Percentiles rank a stretch among this genome's conserved stretches.
These are phyloP conservation scores for Hippophae rhamnoides DNA, from an alignment of 306 rosid genomes.

Conservation along the genomic window DNA sequence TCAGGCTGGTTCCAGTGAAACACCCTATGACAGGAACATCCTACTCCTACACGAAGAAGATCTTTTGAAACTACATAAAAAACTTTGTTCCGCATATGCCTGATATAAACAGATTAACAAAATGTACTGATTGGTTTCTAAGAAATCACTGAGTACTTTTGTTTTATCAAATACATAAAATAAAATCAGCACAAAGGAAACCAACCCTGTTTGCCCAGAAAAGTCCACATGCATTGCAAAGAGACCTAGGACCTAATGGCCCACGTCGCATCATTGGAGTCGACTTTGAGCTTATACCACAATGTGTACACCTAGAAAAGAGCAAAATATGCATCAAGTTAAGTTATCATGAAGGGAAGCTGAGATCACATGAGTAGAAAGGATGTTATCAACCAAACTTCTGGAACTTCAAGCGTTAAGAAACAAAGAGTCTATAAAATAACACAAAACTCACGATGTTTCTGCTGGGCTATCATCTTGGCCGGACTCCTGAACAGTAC, in stretches of 20 bases:
- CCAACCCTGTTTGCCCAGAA: constrained; percentile 55
- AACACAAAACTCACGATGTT: constrained; percentile 29
- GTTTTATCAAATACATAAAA: too few relatives aligned
- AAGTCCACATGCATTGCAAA: constrained; percentile 52
- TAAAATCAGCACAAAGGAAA: background rate
- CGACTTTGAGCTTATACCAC: constrained; percentile 44
- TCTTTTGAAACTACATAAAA: too few relatives aligned
- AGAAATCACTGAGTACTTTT: too few relatives aligned
- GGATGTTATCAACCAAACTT: background rate
- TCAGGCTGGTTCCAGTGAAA: too few relatives aligned
- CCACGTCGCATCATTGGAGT: constrained; percentile 62
- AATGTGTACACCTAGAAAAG: constrained; percentile 36
- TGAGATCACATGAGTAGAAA: constrained; percentile 6
- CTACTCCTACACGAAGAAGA: too few relatives aligned
- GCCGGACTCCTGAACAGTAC: constrained; percentile 28
- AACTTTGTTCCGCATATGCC: too few relatives aligned
- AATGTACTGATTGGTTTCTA: too few relatives aligned
- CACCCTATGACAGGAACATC: too few relatives aligned
- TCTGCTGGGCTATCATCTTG: constrained; percentile 44
- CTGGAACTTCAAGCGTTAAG: constrained; percentile 4
- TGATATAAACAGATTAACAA: too few relatives aligned
- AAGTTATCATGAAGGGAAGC: background rate
- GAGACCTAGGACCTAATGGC: constrained; percentile 44
- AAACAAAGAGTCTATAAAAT: background rate
- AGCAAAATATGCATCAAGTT: background rate